Percentiles rank a stretch among this genome's conserved stretches.
phyloP scores from a whole-genome alignment of 1,139 yeast genomes.

The Geotrichum phurueaensis region DNA sequence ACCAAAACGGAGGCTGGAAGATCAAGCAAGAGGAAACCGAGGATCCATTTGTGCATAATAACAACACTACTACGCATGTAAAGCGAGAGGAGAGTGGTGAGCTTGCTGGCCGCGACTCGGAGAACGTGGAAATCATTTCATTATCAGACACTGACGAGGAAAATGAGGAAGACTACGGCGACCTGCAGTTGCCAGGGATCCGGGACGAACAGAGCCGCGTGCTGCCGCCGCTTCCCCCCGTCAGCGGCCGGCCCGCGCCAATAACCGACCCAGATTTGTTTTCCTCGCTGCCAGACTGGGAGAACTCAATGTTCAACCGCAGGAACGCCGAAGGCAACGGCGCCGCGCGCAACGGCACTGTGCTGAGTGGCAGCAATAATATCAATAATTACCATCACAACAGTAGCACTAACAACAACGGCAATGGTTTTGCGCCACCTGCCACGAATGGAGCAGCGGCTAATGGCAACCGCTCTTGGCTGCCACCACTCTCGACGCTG shows the following conservation, averaged over 20 bases:
- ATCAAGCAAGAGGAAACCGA: conserved; percentile 15
- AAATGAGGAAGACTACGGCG: background rate
- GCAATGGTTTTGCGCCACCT: background rate
- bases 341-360: background rate
- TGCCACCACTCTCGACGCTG: background rate
- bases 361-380: background rate
- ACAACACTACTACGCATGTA: conserved; percentile 33
- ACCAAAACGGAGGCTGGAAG: conserved; percentile 38
- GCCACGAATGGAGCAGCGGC: background rate
- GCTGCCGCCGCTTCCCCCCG: conserved; percentile 1
- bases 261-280: conserved; percentile 1
- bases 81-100: conserved; percentile 35
- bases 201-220: background rate
- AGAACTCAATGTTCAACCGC: conserved; percentile 9
- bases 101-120: conserved; percentile 44
- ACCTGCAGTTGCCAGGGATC: background rate
- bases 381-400: background rate
- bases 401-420: background rate
- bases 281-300: conserved; percentile 14
- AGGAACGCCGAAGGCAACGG: background rate
- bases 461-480: background rate
- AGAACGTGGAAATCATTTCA: background rate
- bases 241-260: background rate
- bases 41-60: conserved; percentile 10
- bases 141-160: conserved; percentile 13